Percentiles rank a stretch among this genome's conserved stretches.
These are phyloP conservation scores for Brassica cretica DNA, from an alignment of 345 rosid species.

Conservation along the genomic window DNA sequence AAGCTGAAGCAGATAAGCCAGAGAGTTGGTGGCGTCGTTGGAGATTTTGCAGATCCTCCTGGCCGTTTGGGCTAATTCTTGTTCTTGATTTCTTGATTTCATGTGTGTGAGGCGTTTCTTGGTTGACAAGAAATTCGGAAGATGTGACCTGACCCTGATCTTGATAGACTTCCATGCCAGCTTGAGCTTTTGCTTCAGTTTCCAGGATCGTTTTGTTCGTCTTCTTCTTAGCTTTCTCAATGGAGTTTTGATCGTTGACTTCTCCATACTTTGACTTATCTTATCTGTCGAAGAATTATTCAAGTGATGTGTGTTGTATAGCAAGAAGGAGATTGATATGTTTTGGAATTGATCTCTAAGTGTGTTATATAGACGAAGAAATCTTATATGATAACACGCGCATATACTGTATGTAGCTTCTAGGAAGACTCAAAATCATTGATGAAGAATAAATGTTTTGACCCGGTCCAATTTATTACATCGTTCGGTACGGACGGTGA, in stretches of 20 bases:
- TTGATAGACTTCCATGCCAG: conserved; percentile 47
- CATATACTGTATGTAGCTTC: conserved; percentile 17
- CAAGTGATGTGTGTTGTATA: conserved; percentile 15
- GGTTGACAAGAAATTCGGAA: conserved; percentile 30
- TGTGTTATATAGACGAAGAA: conserved; percentile 8
- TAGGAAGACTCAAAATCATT: conserved; percentile 21
- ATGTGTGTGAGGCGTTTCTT: conserved; percentile 38
- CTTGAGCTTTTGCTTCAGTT: conserved; percentile 42
- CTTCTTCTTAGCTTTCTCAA: conserved; percentile 35
- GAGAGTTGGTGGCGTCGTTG: conserved; percentile 39
- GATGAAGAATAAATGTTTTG: conserved; percentile 29
- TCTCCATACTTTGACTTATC: conserved; percentile 22
- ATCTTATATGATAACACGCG: background rate
- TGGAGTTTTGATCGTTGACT: conserved; percentile 29
- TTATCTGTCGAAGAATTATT: background rate
- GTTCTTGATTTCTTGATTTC: conserved; percentile 23
- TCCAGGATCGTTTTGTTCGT: conserved; percentile 44
- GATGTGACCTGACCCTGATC: conserved; percentile 37
- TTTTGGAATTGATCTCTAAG: background rate
- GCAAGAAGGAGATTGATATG: conserved; percentile 21
- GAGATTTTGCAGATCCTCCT: conserved; percentile 33
- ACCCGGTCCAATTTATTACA: conserved; percentile 1
- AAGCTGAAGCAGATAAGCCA: conserved; percentile 46
- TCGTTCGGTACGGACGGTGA: background rate
- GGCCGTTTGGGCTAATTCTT: conserved; percentile 18